Conservation (phyloP, 2,329 filamentous ascomycete species). For the Massarina eburnea region DNA sequence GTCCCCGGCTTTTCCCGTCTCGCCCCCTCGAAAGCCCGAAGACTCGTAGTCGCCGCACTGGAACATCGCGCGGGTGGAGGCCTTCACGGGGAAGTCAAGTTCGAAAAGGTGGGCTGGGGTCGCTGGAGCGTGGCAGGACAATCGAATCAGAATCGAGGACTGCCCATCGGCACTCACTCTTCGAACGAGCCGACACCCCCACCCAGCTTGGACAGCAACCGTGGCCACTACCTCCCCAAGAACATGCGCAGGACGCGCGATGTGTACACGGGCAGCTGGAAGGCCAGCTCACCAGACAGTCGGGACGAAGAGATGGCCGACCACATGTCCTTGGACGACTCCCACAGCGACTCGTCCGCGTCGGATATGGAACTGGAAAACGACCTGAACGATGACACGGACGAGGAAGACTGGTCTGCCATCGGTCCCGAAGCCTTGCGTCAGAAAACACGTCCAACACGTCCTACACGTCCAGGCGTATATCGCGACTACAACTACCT, state of each 20-base stretch:
- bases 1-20: slow-evolving; percentile 92
- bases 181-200: slow-evolving; percentile 49
- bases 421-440: slow-evolving; percentile 85
- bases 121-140: slow-evolving; percentile 73
- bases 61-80: slow-evolving; percentile 71
- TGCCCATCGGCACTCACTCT: slow-evolving; percentile 47
- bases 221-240: slow-evolving; percentile 50
- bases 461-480: slow-evolving; percentile 27
- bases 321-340: slow-evolving; percentile 85
- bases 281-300: slow-evolving; percentile 72
- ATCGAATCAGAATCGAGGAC: slow-evolving; percentile 50
- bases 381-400: slow-evolving; percentile 79
- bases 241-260: slow-evolving; percentile 34
- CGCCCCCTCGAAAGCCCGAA: slow-evolving; percentile 83
- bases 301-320: slow-evolving; percentile 69
- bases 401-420: slow-evolving; percentile 94
- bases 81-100: slow-evolving; percentile 71
- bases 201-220: slow-evolving; percentile 49
- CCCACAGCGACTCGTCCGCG: slow-evolving; percentile 69
- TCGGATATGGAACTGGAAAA: slow-evolving; percentile 70
- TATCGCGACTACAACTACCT: slow-evolving; percentile 44
- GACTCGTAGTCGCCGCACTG: slow-evolving; percentile 87
- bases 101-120: slow-evolving; percentile 97
- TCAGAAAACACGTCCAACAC: slow-evolving; percentile 48
- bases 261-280: slow-evolving; percentile 59